phyloP scores from a whole-genome alignment of 176 grass and related monocot species.

The Areca catechu region DNA sequence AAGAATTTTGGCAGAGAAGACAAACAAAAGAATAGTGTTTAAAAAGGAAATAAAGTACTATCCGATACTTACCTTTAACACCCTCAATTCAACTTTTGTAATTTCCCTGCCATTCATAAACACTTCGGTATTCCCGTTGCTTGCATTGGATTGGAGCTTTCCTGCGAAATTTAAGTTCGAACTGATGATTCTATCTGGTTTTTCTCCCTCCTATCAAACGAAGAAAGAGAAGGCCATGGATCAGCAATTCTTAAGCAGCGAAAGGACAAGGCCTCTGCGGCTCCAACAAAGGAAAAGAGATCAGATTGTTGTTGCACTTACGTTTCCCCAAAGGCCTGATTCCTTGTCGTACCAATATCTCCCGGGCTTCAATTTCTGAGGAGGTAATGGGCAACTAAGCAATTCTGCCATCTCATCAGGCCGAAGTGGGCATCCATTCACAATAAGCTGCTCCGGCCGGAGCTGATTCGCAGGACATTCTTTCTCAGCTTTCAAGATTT shows the following conservation, averaged over 20 bases:
- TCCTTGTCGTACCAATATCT: slow-evolving; percentile 99
- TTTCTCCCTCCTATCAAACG: slow-evolving; percentile 59
- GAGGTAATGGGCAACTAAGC: slow-evolving; percentile 68
- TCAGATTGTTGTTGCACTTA: slow-evolving; percentile 10
- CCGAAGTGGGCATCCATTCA: slow-evolving; percentile 52
- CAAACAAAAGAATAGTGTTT: not conserved
- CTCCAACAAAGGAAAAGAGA: slow-evolving; percentile 5
- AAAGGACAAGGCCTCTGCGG: not conserved
- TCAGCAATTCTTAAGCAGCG: not conserved
- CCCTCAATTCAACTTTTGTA: slow-evolving; percentile 61
- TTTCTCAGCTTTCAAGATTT: slow-evolving; percentile 87
- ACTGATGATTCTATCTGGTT: slow-evolving; percentile 61
- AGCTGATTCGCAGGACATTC: slow-evolving; percentile 93
- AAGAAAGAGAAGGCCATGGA: slow-evolving; percentile 6
- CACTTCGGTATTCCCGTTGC: slow-evolving; percentile 78
- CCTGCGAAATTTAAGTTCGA: slow-evolving; percentile 74
- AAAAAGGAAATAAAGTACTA: too few relatives aligned
- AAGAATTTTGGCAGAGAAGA: too few relatives aligned
- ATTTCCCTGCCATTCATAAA: slow-evolving; percentile 88
- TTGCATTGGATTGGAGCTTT: slow-evolving; percentile 67
- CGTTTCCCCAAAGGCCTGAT: slow-evolving; percentile 92
- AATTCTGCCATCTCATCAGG: slow-evolving; percentile 69
- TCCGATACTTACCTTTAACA: slow-evolving; percentile 48
- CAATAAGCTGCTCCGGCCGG: slow-evolving; percentile 52
- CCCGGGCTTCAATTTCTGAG: slow-evolving; percentile 88